These are phyloP conservation scores for Ephemerocybe angulata DNA, from an alignment of 768 basidiomycete genomes.

Conservation along the genomic window DNA sequence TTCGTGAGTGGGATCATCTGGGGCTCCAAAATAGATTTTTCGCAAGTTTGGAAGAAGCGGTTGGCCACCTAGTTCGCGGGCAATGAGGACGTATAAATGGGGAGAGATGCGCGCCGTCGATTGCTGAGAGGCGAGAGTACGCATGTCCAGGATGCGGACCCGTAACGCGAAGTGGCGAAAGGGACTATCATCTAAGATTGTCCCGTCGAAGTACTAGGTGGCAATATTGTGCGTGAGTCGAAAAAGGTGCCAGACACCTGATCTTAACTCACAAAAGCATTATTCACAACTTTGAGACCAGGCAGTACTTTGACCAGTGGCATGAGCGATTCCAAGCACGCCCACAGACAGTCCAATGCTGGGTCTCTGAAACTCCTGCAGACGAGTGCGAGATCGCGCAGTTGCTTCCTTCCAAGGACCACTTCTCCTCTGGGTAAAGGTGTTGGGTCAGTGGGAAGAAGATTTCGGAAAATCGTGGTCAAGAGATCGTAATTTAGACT, in stretches of 20 bases:
- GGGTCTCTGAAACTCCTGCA: neutral
- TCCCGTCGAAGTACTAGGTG: neutral
- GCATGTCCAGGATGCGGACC: neutral
- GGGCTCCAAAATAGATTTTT: neutral
- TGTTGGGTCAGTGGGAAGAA: neutral
- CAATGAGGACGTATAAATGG: neutral
- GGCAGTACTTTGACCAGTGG: neutral
- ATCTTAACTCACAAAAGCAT: neutral
- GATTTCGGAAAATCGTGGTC: neutral
- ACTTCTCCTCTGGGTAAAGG: neutral
- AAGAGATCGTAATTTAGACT: neutral
- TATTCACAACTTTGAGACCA: neutral
- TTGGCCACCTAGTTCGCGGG: neutral
- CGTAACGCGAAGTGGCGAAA: neutral
- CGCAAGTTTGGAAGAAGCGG: neutral
- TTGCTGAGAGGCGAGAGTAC: too few relatives aligned
- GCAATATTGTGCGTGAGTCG: neutral
- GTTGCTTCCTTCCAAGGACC: neutral
- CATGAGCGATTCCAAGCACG: neutral
- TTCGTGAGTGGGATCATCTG: neutral
- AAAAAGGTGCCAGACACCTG: neutral
- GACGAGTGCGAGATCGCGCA: neutral
- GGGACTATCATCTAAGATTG: neutral
- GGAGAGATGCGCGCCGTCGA: neutral
- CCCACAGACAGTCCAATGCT: neutral